phyloP scores from a whole-genome alignment of 352 stramenopile species.

The Phytophthora pseudosyringae region DNA sequence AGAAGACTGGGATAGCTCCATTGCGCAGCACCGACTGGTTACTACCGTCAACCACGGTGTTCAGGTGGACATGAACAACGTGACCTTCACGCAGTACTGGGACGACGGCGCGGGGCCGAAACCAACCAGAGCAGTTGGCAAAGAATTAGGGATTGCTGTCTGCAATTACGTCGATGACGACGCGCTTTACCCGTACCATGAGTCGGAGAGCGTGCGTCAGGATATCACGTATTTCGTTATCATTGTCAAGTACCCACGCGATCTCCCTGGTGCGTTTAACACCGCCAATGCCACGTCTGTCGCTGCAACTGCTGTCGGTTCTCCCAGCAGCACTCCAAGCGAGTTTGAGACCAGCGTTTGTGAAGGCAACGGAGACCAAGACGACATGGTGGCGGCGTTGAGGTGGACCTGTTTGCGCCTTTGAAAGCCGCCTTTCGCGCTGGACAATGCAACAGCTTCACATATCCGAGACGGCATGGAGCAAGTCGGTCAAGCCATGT shows the following conservation, averaged over 20 bases:
- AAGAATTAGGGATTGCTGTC: conserved; percentile 40
- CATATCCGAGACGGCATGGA: conserved; percentile 35
- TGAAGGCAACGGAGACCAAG: conserved; percentile 4
- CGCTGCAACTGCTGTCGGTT: neutral
- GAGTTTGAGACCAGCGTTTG: conserved; percentile 1
- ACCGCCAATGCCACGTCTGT: neutral
- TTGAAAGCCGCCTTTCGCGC: conserved; percentile 30
- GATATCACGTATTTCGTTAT: conserved; percentile 54
- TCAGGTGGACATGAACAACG: conserved; percentile 50
- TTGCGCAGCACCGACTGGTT: conserved; percentile 49
- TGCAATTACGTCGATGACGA: conserved; percentile 60
- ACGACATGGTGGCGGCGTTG: conserved; percentile 32
- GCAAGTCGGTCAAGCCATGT: conserved; percentile 32
- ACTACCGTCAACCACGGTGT: conserved; percentile 31
- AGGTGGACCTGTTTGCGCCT: conserved; percentile 51
- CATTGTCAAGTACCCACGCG: conserved; percentile 29
- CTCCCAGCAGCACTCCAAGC: neutral
- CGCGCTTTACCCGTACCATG: conserved; percentile 52
- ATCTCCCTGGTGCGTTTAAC: conserved; percentile 11
- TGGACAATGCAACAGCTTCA: conserved; percentile 19
- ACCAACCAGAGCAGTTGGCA: conserved; percentile 13
- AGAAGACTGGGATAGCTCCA: conserved; percentile 31
- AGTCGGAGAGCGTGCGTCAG: conserved; percentile 43
- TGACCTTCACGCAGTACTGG: conserved; percentile 43
- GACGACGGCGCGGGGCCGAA: conserved; percentile 24